phyloP scores from a whole-genome alignment of 441 rosid genomes.

The Pelargonium fulgidum region DNA sequence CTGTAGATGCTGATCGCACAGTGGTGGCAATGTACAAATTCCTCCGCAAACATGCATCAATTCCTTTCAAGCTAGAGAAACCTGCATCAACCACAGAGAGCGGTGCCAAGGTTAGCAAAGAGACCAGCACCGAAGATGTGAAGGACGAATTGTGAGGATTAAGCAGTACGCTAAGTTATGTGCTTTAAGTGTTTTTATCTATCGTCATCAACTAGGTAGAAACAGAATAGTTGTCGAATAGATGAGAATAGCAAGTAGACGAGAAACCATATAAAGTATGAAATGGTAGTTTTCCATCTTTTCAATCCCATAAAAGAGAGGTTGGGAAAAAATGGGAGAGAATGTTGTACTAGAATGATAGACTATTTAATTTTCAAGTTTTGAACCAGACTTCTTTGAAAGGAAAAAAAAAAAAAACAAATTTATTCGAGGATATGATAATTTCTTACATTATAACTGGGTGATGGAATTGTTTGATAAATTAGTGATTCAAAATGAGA shows the following conservation, averaged over 20 bases:
- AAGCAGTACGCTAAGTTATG: slow-evolving; percentile 1
- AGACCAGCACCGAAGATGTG: slow-evolving; percentile 20
- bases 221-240: not conserved
- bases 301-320: too few relatives aligned
- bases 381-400: too few relatives aligned
- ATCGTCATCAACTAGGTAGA: slow-evolving; percentile 2
- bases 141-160: slow-evolving; percentile 1
- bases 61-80: slow-evolving; percentile 90
- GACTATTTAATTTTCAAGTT: too few relatives aligned
- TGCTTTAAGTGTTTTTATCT: slow-evolving; percentile 4
- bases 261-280: not conserved
- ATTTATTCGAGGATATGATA: too few relatives aligned
- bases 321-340: too few relatives aligned
- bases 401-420: too few relatives aligned
- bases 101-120: slow-evolving; percentile 28
- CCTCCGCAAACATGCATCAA: slow-evolving; percentile 74
- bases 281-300: too few relatives aligned
- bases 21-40: slow-evolving; percentile 92
- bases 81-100: slow-evolving; percentile 43
- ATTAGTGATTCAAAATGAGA: too few relatives aligned
- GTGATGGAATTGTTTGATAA: too few relatives aligned
- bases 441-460: too few relatives aligned
- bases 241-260: not conserved
- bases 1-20: slow-evolving; percentile 78
- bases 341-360: too few relatives aligned